These are phyloP conservation scores for Senecio squalidus DNA, from an alignment of 140 eudicot genomes.

Conservation along the genomic window DNA sequence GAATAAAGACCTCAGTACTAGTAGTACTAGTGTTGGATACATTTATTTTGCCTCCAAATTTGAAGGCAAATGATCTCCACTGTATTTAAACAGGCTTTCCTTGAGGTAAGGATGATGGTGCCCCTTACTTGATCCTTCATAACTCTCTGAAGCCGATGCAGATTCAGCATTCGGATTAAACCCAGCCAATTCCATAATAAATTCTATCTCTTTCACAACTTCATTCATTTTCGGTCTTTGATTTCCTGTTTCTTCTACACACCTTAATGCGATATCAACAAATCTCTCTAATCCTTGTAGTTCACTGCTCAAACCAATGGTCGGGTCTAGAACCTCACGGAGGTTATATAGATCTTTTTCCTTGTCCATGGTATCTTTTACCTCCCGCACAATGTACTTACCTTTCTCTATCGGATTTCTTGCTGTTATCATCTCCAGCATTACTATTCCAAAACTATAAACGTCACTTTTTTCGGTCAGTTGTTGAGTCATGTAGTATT, in stretches of 20 bases:
- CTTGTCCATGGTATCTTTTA: constrained; percentile 39
- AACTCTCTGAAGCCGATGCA: constrained; percentile 39
- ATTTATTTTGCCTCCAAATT: not conserved
- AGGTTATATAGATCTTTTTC: constrained; percentile 34
- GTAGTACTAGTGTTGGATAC: no score
- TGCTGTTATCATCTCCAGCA: constrained; percentile 50
- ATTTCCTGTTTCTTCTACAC: constrained; percentile 45
- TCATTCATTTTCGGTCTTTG: constrained; percentile 58
- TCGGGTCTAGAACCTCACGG: constrained; percentile 45
- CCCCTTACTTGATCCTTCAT: constrained; percentile 30
- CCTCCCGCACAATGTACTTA: constrained; percentile 46
- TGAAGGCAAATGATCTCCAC: not conserved
- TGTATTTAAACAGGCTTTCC: constrained; percentile 20
- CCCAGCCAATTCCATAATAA: constrained; percentile 38
- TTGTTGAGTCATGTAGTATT: constrained; percentile 60
- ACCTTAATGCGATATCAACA: constrained; percentile 41
- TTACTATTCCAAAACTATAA: constrained; percentile 58
- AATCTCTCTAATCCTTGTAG: constrained; percentile 39
- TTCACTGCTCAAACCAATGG: constrained; percentile 26
- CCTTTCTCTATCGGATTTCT: constrained; percentile 52
- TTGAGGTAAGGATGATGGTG: constrained; percentile 37
- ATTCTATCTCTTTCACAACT: constrained; percentile 52
- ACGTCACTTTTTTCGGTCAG: constrained; percentile 64
- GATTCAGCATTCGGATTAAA: constrained; percentile 49
- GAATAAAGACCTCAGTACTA: no score